These are phyloP conservation scores for Russula virescens DNA, from an alignment of 768 basidiomycete species.

Conservation along the genomic window DNA sequence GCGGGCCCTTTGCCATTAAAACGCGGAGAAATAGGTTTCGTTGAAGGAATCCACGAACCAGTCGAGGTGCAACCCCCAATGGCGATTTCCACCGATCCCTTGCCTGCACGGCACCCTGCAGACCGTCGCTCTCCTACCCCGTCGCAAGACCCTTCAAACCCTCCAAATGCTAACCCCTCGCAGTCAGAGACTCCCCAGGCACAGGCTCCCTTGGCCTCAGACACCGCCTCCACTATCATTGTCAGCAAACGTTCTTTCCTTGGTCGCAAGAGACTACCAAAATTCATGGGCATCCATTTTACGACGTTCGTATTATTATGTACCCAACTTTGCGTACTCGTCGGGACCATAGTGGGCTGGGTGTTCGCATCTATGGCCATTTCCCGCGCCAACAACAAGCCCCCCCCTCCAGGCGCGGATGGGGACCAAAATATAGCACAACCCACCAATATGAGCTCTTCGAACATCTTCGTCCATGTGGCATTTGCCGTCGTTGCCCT, in stretches of 20 bases:
- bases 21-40: constrained; percentile 60
- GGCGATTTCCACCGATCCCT: not conserved
- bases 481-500: constrained; percentile 49
- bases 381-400: constrained; percentile 20
- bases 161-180: not conserved
- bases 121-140: constrained; percentile 32
- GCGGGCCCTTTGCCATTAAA: constrained; percentile 60
- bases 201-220: too few relatives aligned
- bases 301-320: constrained; percentile 40
- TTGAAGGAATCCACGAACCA: constrained; percentile 37
- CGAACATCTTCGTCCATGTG: constrained; percentile 54
- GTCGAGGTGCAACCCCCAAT: constrained; percentile 17
- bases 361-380: constrained; percentile 34
- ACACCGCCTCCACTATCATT: constrained; percentile 28
- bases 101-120: constrained; percentile 49
- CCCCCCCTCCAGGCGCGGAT: not conserved
- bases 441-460: constrained; percentile 18
- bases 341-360: constrained; percentile 53
- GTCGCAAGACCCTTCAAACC: not conserved
- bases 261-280: constrained; percentile 35
- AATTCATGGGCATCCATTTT: constrained; percentile 41
- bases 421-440: not conserved
- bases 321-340: constrained; percentile 37
- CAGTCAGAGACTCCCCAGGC: not conserved
- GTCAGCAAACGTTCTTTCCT: constrained; percentile 34